These are phyloP conservation scores for Leucaena leucocephala DNA, from an alignment of 306 rosid genomes.

Conservation along the genomic window DNA sequence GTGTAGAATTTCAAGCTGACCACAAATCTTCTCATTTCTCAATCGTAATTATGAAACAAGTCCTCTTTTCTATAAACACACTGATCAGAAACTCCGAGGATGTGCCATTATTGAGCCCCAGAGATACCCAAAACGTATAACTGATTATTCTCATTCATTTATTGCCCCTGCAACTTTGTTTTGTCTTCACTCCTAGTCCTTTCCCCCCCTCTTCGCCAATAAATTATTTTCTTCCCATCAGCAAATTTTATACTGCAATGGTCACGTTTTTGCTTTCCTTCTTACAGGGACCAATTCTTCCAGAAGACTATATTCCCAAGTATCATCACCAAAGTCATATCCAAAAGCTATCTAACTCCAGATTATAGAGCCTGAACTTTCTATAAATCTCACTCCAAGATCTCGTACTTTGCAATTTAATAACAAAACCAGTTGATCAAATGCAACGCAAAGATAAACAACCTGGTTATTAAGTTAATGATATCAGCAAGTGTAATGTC, in stretches of 20 bases:
- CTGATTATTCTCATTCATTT: constrained; percentile 51
- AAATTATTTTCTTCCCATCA: background rate
- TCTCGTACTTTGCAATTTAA: background rate
- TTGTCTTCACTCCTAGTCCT: constrained; percentile 27
- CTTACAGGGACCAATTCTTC: constrained; percentile 9
- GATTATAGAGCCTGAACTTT: background rate
- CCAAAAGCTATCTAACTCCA: background rate
- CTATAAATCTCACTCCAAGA: background rate
- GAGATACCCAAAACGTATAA: constrained; percentile 37
- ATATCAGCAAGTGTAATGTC: background rate
- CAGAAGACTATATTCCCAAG: background rate
- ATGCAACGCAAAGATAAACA: background rate
- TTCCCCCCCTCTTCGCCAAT: background rate
- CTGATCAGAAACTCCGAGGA: constrained; percentile 43
- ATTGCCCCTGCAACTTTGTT: constrained; percentile 37
- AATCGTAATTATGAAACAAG: constrained; percentile 32
- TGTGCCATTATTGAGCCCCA: constrained; percentile 44
- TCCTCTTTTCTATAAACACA: constrained; percentile 56
- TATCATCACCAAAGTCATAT: background rate
- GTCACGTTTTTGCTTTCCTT: background rate
- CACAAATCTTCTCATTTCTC: constrained; percentile 13
- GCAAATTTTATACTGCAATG: constrained; percentile 7
- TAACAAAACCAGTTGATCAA: background rate
- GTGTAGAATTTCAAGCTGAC: constrained; percentile 34
- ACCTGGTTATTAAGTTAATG: constrained; percentile 7